Evolutionary conservation across 2,329 filamentous ascomycete species (phyloP), one percentile per base, ranked within the genome.

Genomic region (Aureobasidium pullulans): DNA sequence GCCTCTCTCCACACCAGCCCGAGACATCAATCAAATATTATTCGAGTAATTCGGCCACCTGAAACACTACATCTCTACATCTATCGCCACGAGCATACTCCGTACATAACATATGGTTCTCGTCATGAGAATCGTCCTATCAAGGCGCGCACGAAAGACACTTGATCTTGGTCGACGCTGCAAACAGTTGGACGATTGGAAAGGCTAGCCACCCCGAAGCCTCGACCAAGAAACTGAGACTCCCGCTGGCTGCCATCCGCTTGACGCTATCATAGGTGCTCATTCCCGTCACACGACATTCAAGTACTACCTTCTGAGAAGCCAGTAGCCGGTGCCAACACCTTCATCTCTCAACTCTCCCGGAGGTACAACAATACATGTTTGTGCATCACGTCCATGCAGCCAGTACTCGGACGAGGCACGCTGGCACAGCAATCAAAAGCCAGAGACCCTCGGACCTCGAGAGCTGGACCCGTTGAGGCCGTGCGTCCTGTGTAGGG

Each of bases 1-100:
- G 16, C 52, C n/a, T 44, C 16, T 43, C 50, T 54, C 50, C 50
- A 43, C 49, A 53, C 49, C 29, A 39, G 37, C 49, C 37, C 49
- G 34, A 13, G 11, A 36, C 36, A 19, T 16, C 13, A 37, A 53
- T 31, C 49, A 54, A 34, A 43, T 54, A 43, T 43, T 34, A 54
- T 43, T 43, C 43, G 36, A 7, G 23, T 39, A 52, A 31, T 52
- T 3, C 36, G 48, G 48, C 48, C 10, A 54, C 37, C 50, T 54
- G 50, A 54, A 54, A 54, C 50, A 43, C 37, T 8, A 4, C 7
- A 3, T 13, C n/a, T 16, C 23, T 53, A 23, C 37, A 42, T 53
- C 11, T 29, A 31, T 16, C 5, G 7, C 11, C 32, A 11, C 47
- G n/a, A 37, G 10, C 11, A 36, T 8, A 13, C 34, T 36, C 8